Evolutionary conservation across 345 rosid species (phyloP).

Genomic region (Hirschfeldia incana): DNA sequence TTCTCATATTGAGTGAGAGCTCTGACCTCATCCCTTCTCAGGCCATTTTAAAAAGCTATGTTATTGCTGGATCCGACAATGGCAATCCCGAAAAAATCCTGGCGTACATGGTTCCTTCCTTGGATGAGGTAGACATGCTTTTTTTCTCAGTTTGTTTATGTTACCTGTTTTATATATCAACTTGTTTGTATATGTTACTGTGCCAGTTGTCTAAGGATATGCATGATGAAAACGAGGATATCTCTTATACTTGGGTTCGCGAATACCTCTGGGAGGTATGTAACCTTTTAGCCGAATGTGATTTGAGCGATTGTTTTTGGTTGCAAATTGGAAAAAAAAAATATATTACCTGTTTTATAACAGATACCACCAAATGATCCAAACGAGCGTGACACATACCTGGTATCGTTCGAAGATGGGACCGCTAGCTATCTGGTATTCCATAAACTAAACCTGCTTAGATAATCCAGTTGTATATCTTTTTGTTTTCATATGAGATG

Average conservation of each 20-base stretch:
- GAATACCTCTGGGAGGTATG: conserved; percentile 97
- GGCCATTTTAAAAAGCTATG: conserved; percentile 95
- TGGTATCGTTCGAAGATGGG: conserved; percentile 74
- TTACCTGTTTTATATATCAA: background rate
- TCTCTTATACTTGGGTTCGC: conserved; percentile 82
- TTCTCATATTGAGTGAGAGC: conserved; percentile 7
- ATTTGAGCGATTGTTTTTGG: conserved; percentile 13
- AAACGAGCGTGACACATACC: conserved; percentile 72
- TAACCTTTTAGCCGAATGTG: conserved; percentile 19
- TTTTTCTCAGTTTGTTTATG: conserved; percentile 17
- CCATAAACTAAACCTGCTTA: background rate
- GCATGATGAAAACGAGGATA: conserved; percentile 74
- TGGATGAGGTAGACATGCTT: conserved; percentile 65
- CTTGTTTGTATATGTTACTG: conserved; percentile 31
- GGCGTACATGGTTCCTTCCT: conserved; percentile 87
- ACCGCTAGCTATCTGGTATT: conserved; percentile 83
- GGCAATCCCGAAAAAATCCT: conserved; percentile 77
- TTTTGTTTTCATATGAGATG: conserved; percentile 19
- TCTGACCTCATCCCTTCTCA: conserved; percentile 34
- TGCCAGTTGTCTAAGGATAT: conserved; percentile 80
- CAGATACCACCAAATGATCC: conserved; percentile 70
- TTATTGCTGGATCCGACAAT: conserved; percentile 66
- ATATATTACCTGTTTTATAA: conserved; percentile 24
- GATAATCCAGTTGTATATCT: background rate
- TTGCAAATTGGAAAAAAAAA: background rate